Percentiles rank a stretch among this genome's conserved stretches.
These are phyloP conservation scores for Cryptomeria japonica DNA, from an alignment of 75 land plant species.

Conservation along the genomic window DNA sequence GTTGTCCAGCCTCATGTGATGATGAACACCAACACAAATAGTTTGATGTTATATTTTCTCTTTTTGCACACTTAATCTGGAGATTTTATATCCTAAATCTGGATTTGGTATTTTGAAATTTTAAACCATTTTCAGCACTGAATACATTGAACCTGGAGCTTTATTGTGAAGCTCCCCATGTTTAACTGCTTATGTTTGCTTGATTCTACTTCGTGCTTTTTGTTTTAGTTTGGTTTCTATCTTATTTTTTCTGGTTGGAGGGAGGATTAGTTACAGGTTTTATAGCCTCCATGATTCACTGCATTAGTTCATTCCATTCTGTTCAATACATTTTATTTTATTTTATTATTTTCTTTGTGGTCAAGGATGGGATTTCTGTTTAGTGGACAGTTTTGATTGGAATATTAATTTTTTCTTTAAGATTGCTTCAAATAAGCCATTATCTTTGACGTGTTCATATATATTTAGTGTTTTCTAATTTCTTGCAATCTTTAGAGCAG, in stretches of 20 bases:
- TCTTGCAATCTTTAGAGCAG: neutral
- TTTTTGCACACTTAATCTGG: neutral
- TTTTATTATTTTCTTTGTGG: neutral
- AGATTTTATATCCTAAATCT: no score
- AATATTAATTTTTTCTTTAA: neutral
- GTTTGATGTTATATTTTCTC: neutral
- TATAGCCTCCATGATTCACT: neutral
- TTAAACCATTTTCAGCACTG: no score
- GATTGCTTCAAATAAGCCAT: neutral
- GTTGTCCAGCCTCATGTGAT: neutral
- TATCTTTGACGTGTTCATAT: neutral
- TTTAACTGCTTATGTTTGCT: no score
- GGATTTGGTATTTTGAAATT: no score
- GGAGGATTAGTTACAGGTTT: neutral
- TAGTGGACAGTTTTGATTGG: neutral
- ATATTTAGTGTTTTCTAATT: no score
- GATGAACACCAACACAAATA: neutral
- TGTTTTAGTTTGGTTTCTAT: no score
- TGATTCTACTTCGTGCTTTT: neutral
- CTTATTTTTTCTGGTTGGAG: neutral
- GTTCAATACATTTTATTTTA: no score
- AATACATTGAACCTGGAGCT: no score
- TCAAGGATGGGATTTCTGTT: neutral
- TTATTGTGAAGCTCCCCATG: neutral
- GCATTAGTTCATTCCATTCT: neutral